These are phyloP conservation scores for Hanseniaspora hatyaiensis DNA, from an alignment of 805 yeast species.

Conservation along the genomic window DNA sequence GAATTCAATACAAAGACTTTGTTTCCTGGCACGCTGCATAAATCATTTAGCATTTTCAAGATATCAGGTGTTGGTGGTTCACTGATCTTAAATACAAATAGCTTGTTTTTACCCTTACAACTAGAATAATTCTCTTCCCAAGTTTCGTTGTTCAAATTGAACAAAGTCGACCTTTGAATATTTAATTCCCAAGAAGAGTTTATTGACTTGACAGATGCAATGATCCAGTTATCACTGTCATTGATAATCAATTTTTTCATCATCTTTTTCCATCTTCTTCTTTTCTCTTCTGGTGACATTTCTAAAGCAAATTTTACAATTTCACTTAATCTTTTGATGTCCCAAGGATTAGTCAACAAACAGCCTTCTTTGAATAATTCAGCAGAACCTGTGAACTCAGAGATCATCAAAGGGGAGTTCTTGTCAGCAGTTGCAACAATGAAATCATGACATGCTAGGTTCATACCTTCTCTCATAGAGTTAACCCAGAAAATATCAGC, in stretches of 20 bases:
- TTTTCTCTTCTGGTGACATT: constrained; percentile 50
- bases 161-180: constrained; percentile 30
- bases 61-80: constrained; percentile 54
- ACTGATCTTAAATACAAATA: constrained; percentile 38
- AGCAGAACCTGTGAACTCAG: constrained; percentile 94
- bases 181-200: constrained; percentile 42
- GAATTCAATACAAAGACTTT: constrained; percentile 62
- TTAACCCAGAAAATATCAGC: constrained; percentile 83
- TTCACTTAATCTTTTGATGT: constrained; percentile 52
- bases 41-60: constrained; percentile 44
- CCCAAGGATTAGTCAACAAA: constrained; percentile 83
- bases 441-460: constrained; percentile 90
- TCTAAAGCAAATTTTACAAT: constrained; percentile 52
- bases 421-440: constrained; percentile 59
- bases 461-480: constrained; percentile 93
- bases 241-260: constrained; percentile 47
- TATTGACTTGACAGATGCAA: constrained; percentile 43
- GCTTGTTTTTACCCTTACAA: constrained; percentile 29
- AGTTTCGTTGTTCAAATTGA: constrained; percentile 27
- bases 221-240: constrained; percentile 70
- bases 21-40: constrained; percentile 47
- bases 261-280: constrained; percentile 50
- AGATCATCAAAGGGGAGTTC: constrained; percentile 70
- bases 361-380: constrained; percentile 62
- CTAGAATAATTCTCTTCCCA: constrained; percentile 26